Conservation (phyloP, 192 early-diverging fungal species). For the Backusella mclennaniae region DNA sequence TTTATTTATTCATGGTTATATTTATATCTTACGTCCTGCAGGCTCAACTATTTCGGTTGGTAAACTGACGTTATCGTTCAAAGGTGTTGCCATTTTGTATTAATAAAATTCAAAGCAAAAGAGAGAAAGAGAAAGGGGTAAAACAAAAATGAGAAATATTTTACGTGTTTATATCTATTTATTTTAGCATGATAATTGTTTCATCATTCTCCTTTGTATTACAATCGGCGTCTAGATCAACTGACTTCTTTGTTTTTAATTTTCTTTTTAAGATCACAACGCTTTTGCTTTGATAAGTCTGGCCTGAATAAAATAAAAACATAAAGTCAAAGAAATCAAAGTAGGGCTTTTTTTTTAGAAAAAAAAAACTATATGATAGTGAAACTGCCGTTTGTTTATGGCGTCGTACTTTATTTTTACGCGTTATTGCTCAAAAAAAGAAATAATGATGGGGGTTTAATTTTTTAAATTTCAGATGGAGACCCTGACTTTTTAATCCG, state of each 20-base stretch:
- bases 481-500: slow-evolving; percentile 1
- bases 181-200: slow-evolving; percentile 6
- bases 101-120: not conserved
- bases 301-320: not conserved
- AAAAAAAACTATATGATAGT: not conserved
- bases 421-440: not conserved
- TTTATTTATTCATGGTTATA: not conserved
- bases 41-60: slow-evolving; percentile 1
- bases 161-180: slow-evolving; percentile 13
- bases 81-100: not conserved
- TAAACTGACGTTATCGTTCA: not conserved
- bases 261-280: slow-evolving; percentile 3
- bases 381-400: not conserved
- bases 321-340: not conserved
- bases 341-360: not conserved
- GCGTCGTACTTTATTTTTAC: not conserved
- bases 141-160: not conserved
- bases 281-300: not conserved
- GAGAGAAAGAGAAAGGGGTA: not conserved
- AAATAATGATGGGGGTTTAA: not conserved
- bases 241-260: slow-evolving; percentile 10
- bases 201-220: slow-evolving; percentile 2
- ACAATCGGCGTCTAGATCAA: slow-evolving; percentile 2
- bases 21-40: not conserved
- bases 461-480: slow-evolving; percentile 2